Evolutionary conservation across 139 green algal genomes (phyloP).

Genomic region (Limnomonas spitsbergensis): DNA sequence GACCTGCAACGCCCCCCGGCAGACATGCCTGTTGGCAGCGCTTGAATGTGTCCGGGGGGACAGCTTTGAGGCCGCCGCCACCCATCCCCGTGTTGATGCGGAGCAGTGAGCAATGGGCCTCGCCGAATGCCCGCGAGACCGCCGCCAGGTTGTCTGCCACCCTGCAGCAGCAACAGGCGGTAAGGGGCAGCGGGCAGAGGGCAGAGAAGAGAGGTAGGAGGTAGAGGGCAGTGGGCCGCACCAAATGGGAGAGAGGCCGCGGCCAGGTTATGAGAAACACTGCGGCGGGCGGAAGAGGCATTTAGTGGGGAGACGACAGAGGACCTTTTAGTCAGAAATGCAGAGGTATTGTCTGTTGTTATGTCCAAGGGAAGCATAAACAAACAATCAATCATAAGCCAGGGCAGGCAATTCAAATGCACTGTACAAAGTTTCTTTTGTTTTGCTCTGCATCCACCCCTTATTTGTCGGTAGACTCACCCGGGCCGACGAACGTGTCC

Average conservation of each 20-base stretch:
- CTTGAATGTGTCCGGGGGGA: slow-evolving; percentile 36
- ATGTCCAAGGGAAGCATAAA: too few relatives aligned
- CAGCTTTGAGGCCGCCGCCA: slow-evolving; percentile 16
- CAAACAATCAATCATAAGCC: too few relatives aligned
- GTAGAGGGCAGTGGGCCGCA: neutral
- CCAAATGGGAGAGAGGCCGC: neutral
- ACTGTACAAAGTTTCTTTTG: too few relatives aligned
- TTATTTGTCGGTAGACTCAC: too few relatives aligned
- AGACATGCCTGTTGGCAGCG: slow-evolving; percentile 29
- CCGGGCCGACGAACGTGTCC: too few relatives aligned
- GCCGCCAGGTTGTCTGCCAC: slow-evolving; percentile 34
- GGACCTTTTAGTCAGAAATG: too few relatives aligned
- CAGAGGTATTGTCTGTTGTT: too few relatives aligned
- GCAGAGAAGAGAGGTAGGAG: neutral
- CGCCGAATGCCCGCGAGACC: slow-evolving; percentile 30
- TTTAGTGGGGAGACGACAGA: too few relatives aligned
- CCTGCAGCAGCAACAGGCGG: slow-evolving; percentile 35
- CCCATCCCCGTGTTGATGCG: slow-evolving; percentile 39
- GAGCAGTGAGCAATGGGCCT: slow-evolving; percentile 43
- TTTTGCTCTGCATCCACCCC: too few relatives aligned
- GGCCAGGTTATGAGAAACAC: neutral
- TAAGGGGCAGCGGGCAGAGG: neutral
- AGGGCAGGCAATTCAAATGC: too few relatives aligned
- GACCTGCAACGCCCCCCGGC: slow-evolving; percentile 32
- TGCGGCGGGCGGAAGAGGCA: too few relatives aligned